Conservation (phyloP, 164 flowering plant genomes). For the Paratinospora sagittata region DNA sequence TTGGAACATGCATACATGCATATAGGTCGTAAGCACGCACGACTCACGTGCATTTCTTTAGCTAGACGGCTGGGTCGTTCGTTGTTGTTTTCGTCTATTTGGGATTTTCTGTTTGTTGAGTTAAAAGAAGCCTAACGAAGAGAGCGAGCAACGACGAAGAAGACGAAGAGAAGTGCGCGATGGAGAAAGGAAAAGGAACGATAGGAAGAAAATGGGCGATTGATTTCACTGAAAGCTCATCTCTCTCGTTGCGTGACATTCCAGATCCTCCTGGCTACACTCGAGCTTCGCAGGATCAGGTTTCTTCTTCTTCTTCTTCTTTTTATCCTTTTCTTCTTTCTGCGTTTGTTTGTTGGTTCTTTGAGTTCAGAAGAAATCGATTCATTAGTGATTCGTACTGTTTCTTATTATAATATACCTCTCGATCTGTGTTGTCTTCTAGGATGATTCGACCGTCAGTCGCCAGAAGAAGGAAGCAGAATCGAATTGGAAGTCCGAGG, state of each 20-base stretch:
- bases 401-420: neutral
- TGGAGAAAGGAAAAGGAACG: constrained; percentile 85
- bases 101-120: neutral
- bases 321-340: neutral
- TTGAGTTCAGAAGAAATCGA: neutral
- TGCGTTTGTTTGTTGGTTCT: neutral
- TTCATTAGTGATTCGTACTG: neutral
- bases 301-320: constrained; percentile 17
- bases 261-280: constrained; percentile 86
- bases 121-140: neutral
- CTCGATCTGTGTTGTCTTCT: neutral
- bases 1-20: no score
- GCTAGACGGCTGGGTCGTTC: neutral
- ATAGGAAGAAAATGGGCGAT: constrained; percentile 78
- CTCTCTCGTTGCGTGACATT: constrained; percentile 59
- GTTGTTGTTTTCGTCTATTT: neutral
- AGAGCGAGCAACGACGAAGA: no score
- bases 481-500: constrained; percentile 91
- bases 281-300: constrained; percentile 82
- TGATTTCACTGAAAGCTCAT: constrained; percentile 66
- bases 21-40: neutral
- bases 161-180: constrained; percentile 14
- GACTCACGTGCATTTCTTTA: neutral
- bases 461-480: constrained; percentile 91
- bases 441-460: constrained; percentile 73